Conservation (phyloP, 805 yeast species). For the Starmerella ratchasimensis region DNA sequence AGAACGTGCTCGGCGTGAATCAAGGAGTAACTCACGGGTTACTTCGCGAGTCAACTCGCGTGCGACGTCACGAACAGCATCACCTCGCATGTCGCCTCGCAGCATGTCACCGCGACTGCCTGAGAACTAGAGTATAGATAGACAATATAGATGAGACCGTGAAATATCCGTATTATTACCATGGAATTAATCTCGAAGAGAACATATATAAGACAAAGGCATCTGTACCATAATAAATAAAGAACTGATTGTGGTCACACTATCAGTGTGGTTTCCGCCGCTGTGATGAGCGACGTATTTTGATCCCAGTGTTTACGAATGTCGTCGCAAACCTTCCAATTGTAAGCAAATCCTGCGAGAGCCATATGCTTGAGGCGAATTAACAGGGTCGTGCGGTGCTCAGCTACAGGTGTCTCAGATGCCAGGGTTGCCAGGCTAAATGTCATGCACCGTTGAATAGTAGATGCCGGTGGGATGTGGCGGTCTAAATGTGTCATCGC, state of each 20-base stretch:
- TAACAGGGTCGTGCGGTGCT: conserved; percentile 28
- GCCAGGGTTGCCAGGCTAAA: conserved; percentile 47
- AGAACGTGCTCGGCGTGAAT: neutral
- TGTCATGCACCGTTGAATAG: conserved; percentile 43
- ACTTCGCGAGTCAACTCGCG: neutral
- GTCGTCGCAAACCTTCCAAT: conserved; percentile 34
- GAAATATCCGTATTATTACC: too few relatives aligned
- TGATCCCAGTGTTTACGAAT: conserved; percentile 43
- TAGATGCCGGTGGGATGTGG: conserved; percentile 33
- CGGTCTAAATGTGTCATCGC: conserved; percentile 29
- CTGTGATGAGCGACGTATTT: conserved; percentile 31
- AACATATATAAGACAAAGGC: too few relatives aligned
- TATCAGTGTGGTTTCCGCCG: conserved; percentile 16
- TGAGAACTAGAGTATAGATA: too few relatives aligned
- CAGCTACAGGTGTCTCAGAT: conserved; percentile 37
- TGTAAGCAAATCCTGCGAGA: conserved; percentile 33
- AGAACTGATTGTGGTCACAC: neutral
- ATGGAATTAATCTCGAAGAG: too few relatives aligned
- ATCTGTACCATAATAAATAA: too few relatives aligned
- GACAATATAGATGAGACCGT: too few relatives aligned
- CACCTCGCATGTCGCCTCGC: neutral
- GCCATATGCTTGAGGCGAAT: conserved; percentile 32
- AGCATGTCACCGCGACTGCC: too few relatives aligned
- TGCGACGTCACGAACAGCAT: neutral
- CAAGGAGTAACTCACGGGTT: neutral